Evolutionary conservation across 2,329 filamentous ascomycete species (phyloP), one percentile per base, ranked within the genome.

Genomic region (Pseudopyrenochaeta lycopersici): DNA sequence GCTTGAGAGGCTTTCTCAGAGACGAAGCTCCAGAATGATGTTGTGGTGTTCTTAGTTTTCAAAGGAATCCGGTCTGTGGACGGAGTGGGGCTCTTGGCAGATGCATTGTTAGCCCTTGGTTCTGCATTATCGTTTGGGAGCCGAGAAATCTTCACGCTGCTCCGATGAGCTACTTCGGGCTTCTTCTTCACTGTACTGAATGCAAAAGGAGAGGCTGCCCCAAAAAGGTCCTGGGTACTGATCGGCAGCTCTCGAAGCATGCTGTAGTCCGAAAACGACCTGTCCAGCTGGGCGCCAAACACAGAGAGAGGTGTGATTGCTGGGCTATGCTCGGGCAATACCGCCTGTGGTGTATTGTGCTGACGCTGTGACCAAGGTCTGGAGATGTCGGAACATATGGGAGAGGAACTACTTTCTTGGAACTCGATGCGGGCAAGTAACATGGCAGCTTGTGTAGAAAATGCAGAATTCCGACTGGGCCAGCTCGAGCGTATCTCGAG

Each of bases 141-240:
- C 18, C 70, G 48, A 7, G 66, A 54, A 40, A 69, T 65, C 35
- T 58, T 66, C 46, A 72, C 46, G 23, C 59, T 63, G 46, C 64
- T 68, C 29, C 56, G 54, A 41, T 58, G 58, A 20, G 58, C 15
- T 43, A 42, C 56, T 12, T 55, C 45, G 14, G 58, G 18, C 35
- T 60, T 66, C 63, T 79, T 80, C 64, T 80, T 81, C 30, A 75
- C 66, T 10, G 76, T 77, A 46, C 75, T 77, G 59, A 74, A 73
- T 12, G 66, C 54, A 66, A 79, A 77, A 36, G 79, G 63, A 40
- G 77, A 70, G 46, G 71, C 75, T 58, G 71, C 76, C 21, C 73
- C 70, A 41, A 81, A 73, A 7, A 82, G 62, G 14, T 78, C 77
- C 49, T 82, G 80, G 2, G 80, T 82, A 51, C 76, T 79, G 29